Conservation (phyloP, 179 eudicot species). For the Monotropa hypopitys region DNA sequence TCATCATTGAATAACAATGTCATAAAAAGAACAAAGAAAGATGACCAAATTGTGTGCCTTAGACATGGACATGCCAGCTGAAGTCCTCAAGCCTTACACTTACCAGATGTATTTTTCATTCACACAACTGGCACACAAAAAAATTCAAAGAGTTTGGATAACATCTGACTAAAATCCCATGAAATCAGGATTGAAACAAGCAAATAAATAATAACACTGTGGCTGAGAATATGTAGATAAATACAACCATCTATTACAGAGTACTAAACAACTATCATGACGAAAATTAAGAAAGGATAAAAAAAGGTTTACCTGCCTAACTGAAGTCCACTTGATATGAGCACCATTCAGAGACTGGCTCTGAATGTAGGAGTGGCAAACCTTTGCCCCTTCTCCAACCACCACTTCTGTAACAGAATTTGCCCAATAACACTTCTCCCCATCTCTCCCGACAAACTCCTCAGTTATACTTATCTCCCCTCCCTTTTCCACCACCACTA, state of each 20-base stretch:
- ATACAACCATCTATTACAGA: neutral
- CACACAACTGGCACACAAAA: neutral
- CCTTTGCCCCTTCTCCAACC: constrained; percentile 66
- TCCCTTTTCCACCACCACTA: constrained; percentile 87
- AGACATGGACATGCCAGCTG: neutral
- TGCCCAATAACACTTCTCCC: constrained; percentile 65
- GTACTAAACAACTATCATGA: neutral
- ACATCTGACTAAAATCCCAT: neutral
- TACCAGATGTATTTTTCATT: neutral
- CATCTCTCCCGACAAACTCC: constrained; percentile 57
- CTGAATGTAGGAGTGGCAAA: constrained; percentile 77
- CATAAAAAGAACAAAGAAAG: neutral
- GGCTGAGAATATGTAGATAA: neutral
- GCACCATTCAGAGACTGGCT: constrained; percentile 71
- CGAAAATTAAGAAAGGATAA: neutral
- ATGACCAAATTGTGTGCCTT: neutral
- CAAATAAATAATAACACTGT: neutral
- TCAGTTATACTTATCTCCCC: constrained; percentile 69
- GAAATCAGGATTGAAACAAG: constrained; percentile 2
- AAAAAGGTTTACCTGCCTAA: constrained; percentile 53
- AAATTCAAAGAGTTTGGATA: neutral
- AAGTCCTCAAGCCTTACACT: neutral
- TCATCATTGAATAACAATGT: neutral
- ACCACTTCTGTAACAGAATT: constrained; percentile 71
- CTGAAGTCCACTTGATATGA: constrained; percentile 88